Percentiles rank a stretch among this genome's conserved stretches.
phyloP scores from a whole-genome alignment of 257 asterid species.

The Solanum pennellii region DNA sequence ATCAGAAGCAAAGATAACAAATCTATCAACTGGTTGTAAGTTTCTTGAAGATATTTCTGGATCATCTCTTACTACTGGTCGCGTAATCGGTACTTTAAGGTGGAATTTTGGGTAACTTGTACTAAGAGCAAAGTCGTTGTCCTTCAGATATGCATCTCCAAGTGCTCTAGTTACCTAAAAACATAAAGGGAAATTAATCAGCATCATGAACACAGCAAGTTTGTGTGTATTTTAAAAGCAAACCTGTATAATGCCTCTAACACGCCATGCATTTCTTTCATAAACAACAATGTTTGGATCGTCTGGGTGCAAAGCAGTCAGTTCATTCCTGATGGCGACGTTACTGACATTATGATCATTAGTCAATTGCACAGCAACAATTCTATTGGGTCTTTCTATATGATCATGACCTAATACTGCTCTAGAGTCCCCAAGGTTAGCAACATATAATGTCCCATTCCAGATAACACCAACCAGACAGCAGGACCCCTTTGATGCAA shows the following conservation, averaged over 20 bases:
- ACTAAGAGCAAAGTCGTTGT: constrained; percentile 51
- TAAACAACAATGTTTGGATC: constrained; percentile 43
- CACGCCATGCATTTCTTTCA: constrained; percentile 60
- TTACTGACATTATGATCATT: constrained; percentile 56
- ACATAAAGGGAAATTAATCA: background rate
- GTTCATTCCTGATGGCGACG: constrained; percentile 64
- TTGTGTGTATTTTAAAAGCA: background rate
- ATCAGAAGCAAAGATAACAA: constrained; percentile 80
- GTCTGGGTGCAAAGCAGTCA: constrained; percentile 43
- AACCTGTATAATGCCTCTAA: constrained; percentile 93
- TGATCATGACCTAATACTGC: constrained; percentile 61
- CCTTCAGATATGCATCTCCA: constrained; percentile 81
- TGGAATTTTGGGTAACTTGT: background rate
- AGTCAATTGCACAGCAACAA: constrained; percentile 65
- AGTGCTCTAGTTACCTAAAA: constrained; percentile 73
- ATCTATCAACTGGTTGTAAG: constrained; percentile 41
- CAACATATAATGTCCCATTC: constrained; percentile 44
- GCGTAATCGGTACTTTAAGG: constrained; percentile 34
- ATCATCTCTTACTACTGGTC: constrained; percentile 62
- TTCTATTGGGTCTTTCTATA: constrained; percentile 27
- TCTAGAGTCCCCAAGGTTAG: constrained; percentile 85
- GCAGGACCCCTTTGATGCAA: constrained; percentile 66
- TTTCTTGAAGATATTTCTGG: constrained; percentile 38
- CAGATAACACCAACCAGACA: constrained; percentile 76
- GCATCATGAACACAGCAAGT: background rate